These are phyloP conservation scores for Aspergillus sp. DNA, from an alignment of 2,329 filamentous ascomycete species.

Conservation along the genomic window DNA sequence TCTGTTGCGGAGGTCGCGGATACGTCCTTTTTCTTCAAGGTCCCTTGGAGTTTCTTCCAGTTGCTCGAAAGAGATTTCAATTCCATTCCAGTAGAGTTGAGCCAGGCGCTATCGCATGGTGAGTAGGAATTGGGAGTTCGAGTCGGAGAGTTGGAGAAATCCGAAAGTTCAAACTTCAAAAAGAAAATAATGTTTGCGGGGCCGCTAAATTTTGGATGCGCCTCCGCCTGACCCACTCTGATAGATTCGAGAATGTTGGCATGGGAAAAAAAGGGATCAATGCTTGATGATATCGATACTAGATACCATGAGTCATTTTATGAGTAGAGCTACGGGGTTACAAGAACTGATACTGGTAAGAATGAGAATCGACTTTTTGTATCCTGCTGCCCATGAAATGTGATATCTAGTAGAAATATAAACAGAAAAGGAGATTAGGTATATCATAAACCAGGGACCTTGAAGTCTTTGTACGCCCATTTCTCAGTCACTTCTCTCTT, in stretches of 20 bases:
- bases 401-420: slow-evolving; percentile 18
- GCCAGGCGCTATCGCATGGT: slow-evolving; percentile 28
- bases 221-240: slow-evolving; percentile 23
- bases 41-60: slow-evolving; percentile 56
- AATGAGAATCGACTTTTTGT: slow-evolving; percentile 12
- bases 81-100: slow-evolving; percentile 44
- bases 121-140: slow-evolving; percentile 16
- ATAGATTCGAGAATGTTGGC: background rate
- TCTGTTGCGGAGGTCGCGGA: slow-evolving; percentile 30
- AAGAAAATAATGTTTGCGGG: slow-evolving; percentile 28
- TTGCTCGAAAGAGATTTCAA: slow-evolving; percentile 52
- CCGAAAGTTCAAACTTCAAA: slow-evolving; percentile 5
- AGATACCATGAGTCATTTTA: too few species aligned
- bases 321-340: background rate
- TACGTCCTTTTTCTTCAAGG: slow-evolving; percentile 41
- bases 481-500: slow-evolving; percentile 88
- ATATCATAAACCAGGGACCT: slow-evolving; percentile 48
- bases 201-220: slow-evolving; percentile 23
- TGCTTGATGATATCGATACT: background rate
- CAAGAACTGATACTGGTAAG: background rate
- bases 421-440: slow-evolving; percentile 3
- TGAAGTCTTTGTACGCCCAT: slow-evolving; percentile 97
- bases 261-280: background rate
- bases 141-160: slow-evolving; percentile 9
- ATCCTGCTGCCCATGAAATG: slow-evolving; percentile 9